These are phyloP conservation scores for Aspergillus piperis DNA, from an alignment of 2,329 filamentous ascomycete species.

Conservation along the genomic window DNA sequence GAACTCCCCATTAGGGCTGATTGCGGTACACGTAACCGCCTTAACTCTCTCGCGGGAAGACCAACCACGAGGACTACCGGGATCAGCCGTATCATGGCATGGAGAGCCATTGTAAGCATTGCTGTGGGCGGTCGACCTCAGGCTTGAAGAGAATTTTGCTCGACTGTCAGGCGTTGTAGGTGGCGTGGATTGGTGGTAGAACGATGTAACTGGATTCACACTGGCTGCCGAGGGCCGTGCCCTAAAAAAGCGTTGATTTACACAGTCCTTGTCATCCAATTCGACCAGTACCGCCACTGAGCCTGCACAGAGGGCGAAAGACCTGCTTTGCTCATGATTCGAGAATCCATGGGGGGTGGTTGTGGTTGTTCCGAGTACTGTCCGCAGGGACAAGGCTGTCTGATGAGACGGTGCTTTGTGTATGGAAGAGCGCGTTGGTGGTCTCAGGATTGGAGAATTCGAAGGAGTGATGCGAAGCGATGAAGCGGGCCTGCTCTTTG, in stretches of 20 bases:
- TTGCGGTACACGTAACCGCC: conserved; percentile 83
- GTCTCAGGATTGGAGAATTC: conserved; percentile 69
- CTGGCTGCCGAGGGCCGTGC: conserved; percentile 73
- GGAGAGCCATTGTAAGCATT: conserved; percentile 50
- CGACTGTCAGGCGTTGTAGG: conserved; percentile 57
- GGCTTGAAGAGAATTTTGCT: conserved; percentile 60
- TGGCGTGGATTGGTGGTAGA: conserved; percentile 58
- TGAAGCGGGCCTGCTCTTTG: conserved; percentile 39
- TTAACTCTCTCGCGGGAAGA: conserved; percentile 91
- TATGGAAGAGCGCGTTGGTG: conserved; percentile 63
- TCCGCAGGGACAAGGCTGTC: conserved; percentile 67
- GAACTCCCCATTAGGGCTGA: conserved; percentile 84
- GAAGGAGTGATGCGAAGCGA: conserved; percentile 71
- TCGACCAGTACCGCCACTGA: conserved; percentile 90
- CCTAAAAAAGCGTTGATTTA: conserved; percentile 84
- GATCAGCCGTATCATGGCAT: conserved; percentile 59
- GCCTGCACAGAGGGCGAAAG: conserved; percentile 88
- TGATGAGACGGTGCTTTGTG: conserved; percentile 47
- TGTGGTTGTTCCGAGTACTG: conserved; percentile 90
- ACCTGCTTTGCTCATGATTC: conserved; percentile 66
- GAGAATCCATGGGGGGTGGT: conserved; percentile 84
- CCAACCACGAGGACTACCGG: conserved; percentile 68
- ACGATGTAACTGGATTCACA: conserved; percentile 60
- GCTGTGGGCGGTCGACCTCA: conserved; percentile 52
- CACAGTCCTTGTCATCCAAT: conserved; percentile 64